These are phyloP conservation scores for Plasmodium gonderi DNA, from an alignment of 169 alveolate species.

Conservation along the genomic window DNA sequence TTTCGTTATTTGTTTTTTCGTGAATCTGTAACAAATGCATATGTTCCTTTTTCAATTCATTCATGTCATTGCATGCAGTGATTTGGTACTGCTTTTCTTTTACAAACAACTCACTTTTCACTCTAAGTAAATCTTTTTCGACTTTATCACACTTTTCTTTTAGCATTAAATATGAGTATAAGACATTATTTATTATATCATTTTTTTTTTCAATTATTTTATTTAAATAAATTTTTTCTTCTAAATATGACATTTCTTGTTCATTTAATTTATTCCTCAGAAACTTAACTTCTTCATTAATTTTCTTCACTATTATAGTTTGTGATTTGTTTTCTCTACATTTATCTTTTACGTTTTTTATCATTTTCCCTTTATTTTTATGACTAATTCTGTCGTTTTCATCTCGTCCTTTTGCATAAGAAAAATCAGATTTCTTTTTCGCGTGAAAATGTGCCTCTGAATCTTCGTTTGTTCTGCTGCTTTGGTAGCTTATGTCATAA, in stretches of 20 bases:
- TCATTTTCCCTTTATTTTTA: neutral
- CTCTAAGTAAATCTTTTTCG: constrained; percentile 1
- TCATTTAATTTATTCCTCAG: constrained; percentile 15
- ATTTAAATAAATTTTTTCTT: constrained; percentile 60
- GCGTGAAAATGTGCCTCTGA: neutral
- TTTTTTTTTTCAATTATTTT: constrained; percentile 64
- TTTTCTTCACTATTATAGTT: neutral
- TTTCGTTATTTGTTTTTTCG: constrained; percentile 14
- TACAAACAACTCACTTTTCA: neutral
- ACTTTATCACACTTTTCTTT: constrained; percentile 31
- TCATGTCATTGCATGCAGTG: neutral
- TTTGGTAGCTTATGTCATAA: neutral
- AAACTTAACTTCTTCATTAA: neutral
- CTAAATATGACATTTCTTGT: constrained; percentile 20
- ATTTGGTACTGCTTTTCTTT: constrained; percentile 25
- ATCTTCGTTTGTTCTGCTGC: neutral
- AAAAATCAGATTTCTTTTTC: neutral
- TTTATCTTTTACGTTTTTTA: neutral
- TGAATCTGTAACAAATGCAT: neutral
- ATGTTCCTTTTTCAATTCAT: constrained; percentile 3
- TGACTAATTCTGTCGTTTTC: neutral
- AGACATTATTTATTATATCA: constrained; percentile 56
- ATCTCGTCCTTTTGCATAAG: neutral
- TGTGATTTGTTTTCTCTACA: neutral
- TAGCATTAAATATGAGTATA: constrained; percentile 32